phyloP scores from a whole-genome alignment of 495 filamentous ascomycete genomes.

The Achaetomiella virescens region DNA sequence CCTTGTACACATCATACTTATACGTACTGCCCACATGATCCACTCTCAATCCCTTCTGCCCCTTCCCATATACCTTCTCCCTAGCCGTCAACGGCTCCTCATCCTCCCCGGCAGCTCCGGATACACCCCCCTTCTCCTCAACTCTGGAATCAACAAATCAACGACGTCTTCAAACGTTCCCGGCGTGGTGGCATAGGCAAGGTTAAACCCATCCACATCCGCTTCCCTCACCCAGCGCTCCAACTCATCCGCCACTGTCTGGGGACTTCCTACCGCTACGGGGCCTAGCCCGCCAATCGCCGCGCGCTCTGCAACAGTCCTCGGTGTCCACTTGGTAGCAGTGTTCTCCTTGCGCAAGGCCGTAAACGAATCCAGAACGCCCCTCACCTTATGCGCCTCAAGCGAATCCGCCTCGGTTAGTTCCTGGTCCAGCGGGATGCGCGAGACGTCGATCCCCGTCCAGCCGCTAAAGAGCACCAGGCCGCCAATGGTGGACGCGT shows the following conservation, averaged over 20 bases:
- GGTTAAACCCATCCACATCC: slow-evolving; percentile 60
- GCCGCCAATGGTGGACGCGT: slow-evolving; percentile 50
- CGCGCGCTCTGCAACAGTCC: slow-evolving; percentile 50
- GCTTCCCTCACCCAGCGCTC: slow-evolving; percentile 56
- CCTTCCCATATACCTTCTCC: slow-evolving; percentile 56
- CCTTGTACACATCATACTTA: slow-evolving; percentile 53
- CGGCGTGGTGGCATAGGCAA: slow-evolving; percentile 41
- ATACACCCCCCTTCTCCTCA: slow-evolving; percentile 35
- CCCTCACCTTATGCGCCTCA: slow-evolving; percentile 46
- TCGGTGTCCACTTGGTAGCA: slow-evolving; percentile 48
- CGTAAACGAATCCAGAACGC: slow-evolving; percentile 46
- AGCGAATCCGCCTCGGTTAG: slow-evolving; percentile 47
- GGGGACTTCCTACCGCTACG: slow-evolving; percentile 49
- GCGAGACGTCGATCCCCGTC: slow-evolving; percentile 58
- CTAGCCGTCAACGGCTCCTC: slow-evolving; percentile 48
- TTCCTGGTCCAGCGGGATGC: slow-evolving; percentile 51
- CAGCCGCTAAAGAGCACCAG: slow-evolving; percentile 56
- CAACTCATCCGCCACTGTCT: slow-evolving; percentile 54
- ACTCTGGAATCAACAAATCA: slow-evolving; percentile 39
- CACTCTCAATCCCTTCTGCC: slow-evolving; percentile 44
- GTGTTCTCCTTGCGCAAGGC: too few species aligned
- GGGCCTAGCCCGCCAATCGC: slow-evolving; percentile 52
- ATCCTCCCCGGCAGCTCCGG: slow-evolving; percentile 27
- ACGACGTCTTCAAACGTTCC: slow-evolving; percentile 43
- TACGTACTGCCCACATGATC: slow-evolving; percentile 52